These are phyloP conservation scores for Nemania serpens DNA, from an alignment of 2,329 filamentous ascomycete species.

Conservation along the genomic window DNA sequence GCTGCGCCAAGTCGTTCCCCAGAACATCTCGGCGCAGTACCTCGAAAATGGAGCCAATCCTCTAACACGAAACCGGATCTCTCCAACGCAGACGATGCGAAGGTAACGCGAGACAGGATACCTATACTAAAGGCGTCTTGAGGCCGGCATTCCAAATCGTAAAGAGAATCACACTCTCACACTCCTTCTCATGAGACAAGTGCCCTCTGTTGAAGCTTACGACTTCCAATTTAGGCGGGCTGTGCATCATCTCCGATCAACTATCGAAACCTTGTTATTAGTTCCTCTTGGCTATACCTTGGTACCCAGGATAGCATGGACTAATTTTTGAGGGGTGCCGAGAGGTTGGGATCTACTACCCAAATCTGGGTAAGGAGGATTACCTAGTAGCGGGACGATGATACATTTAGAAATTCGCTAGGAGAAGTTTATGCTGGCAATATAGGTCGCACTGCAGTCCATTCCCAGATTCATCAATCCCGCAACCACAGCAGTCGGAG, in stretches of 20 bases:
- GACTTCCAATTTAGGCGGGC: conserved; percentile 1
- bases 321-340: not conserved
- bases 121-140: not conserved
- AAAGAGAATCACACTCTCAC: not conserved
- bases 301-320: not conserved
- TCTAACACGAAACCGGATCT: conserved; percentile 13
- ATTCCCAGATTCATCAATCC: conserved; percentile 5
- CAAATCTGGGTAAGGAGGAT: not conserved
- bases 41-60: conserved; percentile 5
- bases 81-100: conserved; percentile 10
- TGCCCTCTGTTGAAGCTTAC: conserved; percentile 1
- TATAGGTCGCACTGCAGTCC: conserved; percentile 1
- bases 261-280: not conserved
- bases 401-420: not conserved
- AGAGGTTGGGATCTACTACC: conserved; percentile 6
- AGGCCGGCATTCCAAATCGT: conserved; percentile 16
- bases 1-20: conserved; percentile 18
- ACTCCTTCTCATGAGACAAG: conserved; percentile 1
- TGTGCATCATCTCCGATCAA: not conserved
- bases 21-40: conserved; percentile 14
- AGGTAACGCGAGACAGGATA: not conserved
- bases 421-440: conserved; percentile 5
- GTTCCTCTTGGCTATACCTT: not conserved
- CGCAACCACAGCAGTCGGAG: conserved; percentile 11
- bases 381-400: not conserved